A percentile compares a stretch with the other conserved stretches of the same genome.
Conservation (phyloP, 768 basidiomycete species). For the Russula lepida region DNA sequence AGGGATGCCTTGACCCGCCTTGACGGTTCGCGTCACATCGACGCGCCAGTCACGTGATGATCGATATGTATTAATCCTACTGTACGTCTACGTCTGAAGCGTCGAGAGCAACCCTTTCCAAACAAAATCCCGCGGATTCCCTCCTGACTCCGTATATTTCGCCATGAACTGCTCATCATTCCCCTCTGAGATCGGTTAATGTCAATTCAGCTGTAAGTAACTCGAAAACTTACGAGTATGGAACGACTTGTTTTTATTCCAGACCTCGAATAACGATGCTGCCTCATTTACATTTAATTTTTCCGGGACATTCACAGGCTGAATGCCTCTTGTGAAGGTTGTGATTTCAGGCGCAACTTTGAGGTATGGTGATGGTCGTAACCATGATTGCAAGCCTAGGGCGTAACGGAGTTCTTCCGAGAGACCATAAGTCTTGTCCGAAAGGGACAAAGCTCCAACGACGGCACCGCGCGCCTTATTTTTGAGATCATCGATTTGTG, state of each 20-base stretch:
- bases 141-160: constrained; percentile 69
- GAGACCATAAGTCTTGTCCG: constrained; percentile 48
- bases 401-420: constrained; percentile 59
- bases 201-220: background rate
- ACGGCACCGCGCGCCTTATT: constrained; percentile 59
- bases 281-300: constrained; percentile 61
- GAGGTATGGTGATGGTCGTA: constrained; percentile 45
- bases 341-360: constrained; percentile 43
- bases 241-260: constrained; percentile 55
- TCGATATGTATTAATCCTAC: background rate
- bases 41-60: constrained; percentile 16
- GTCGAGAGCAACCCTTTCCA: constrained; percentile 28
- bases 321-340: constrained; percentile 47
- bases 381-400: constrained; percentile 39
- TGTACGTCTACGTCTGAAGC: constrained; percentile 21
- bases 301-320: constrained; percentile 45
- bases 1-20: no score
- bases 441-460: constrained; percentile 57
- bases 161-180: constrained; percentile 70
- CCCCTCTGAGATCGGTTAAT: constrained; percentile 24
- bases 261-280: constrained; percentile 64
- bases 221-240: constrained; percentile 36
- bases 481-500: background rate
- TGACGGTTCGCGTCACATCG: background rate
- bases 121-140: constrained; percentile 75